Percentiles rank a stretch among this genome's conserved stretches.
Evolutionary conservation across 257 asterid genomes (phyloP).

Genomic region (Solanum chiquidenum): DNA sequence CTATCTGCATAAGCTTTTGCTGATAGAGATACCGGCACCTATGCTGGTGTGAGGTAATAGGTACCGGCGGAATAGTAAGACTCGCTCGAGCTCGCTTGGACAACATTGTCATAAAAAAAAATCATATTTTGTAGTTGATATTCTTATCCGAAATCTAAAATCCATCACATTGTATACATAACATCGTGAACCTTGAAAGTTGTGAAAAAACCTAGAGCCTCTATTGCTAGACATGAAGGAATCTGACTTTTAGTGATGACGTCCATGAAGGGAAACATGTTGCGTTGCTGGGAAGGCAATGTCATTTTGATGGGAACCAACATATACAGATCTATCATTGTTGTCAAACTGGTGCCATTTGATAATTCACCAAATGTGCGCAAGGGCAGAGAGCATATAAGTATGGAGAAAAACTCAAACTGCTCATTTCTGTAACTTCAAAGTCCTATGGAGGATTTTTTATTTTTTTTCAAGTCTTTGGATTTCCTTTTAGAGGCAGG

Average conservation of each 20-base stretch:
- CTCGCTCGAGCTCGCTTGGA: neutral
- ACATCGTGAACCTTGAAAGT: neutral
- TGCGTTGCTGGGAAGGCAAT: neutral
- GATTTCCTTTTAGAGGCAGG: neutral
- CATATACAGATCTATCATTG: neutral
- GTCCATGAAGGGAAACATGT: neutral
- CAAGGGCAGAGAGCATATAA: neutral
- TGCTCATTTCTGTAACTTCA: neutral
- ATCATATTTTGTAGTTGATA: neutral
- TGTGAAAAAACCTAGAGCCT: neutral
- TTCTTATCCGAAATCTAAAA: neutral
- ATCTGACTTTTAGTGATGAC: neutral
- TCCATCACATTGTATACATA: neutral
- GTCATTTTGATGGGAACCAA: neutral
- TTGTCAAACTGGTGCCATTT: neutral
- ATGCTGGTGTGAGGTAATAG: neutral
- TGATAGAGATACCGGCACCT: neutral
- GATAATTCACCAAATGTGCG: neutral
- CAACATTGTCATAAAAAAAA: neutral
- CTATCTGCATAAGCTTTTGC: neutral
- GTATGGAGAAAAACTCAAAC: neutral
- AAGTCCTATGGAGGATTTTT: neutral
- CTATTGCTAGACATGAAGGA: neutral
- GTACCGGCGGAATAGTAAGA: neutral
- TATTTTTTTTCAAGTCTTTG: neutral